Evolutionary conservation across 371 early-diverging fungal genomes (phyloP).

Genomic region (Circinella minor): DNA sequence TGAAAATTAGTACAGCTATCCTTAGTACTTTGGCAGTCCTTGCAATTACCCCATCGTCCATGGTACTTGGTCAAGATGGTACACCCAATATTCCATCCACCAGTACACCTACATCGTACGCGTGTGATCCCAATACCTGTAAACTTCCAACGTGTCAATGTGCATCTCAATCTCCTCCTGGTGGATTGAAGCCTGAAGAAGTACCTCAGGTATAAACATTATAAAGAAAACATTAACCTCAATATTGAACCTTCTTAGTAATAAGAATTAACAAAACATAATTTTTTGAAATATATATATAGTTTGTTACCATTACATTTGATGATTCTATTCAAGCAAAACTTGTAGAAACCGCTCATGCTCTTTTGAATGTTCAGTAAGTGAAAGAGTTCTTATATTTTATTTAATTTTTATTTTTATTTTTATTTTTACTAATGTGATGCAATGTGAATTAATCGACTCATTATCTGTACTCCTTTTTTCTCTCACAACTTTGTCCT

Average conservation of each 20-base stretch:
- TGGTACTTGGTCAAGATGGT: constrained; percentile 40
- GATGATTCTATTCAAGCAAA: constrained; percentile 71
- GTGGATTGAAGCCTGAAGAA: constrained; percentile 55
- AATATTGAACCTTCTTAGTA: no score
- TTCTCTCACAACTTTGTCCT: background rate
- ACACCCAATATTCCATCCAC: constrained; percentile 30
- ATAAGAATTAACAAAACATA: no score
- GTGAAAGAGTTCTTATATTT: constrained; percentile 20
- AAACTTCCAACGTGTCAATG: constrained; percentile 72
- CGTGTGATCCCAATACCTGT: constrained; percentile 69
- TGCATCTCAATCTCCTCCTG: constrained; percentile 65
- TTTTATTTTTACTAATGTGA: no score
- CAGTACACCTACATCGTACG: constrained; percentile 26
- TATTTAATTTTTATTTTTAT: constrained; percentile 1
- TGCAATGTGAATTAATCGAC: background rate
- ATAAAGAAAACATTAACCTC: background rate
- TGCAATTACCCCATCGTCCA: background rate
- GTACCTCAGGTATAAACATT: constrained; percentile 59
- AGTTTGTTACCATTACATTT: constrained; percentile 73
- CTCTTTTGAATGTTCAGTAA: constrained; percentile 50
- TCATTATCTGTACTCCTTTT: constrained; percentile 5
- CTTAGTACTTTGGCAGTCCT: constrained; percentile 25
- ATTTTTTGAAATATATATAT: background rate
- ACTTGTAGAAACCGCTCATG: constrained; percentile 40
- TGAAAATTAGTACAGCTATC: constrained; percentile 46